Evolutionary conservation across 140 eudicot species (phyloP).

Genomic region (Ambrosia hybrid): DNA sequence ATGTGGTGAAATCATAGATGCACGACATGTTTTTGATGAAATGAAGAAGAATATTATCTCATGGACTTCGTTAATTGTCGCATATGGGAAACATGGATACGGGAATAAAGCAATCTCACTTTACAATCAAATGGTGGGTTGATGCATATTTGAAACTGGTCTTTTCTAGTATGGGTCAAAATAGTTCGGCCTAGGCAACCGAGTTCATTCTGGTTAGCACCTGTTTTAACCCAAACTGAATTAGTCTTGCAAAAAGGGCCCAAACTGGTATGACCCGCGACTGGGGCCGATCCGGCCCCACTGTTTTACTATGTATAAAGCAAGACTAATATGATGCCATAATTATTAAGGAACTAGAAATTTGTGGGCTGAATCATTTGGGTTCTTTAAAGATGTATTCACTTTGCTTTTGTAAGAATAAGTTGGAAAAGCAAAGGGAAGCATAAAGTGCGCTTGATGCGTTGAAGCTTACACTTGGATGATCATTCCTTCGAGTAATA

Average conservation of each 20-base stretch:
- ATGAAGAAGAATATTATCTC: conserved; percentile 58
- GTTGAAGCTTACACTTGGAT: too few species aligned
- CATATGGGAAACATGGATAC: conserved; percentile 56
- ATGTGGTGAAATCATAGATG: conserved; percentile 55
- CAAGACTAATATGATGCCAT: not conserved
- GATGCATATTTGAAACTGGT: not conserved
- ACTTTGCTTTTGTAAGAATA: not conserved
- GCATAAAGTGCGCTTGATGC: not conserved
- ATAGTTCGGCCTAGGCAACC: not conserved
- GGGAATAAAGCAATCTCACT: conserved; percentile 46
- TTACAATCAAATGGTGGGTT: conserved; percentile 56
- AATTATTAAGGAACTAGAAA: not conserved
- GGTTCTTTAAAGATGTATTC: not conserved
- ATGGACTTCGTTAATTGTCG: conserved; percentile 71
- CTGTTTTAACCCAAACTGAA: too few species aligned
- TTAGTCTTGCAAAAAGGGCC: too few species aligned
- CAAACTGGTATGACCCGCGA: not conserved
- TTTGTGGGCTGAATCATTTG: not conserved
- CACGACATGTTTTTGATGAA: conserved; percentile 47
- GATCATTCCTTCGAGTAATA: too few species aligned
- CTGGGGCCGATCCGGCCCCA: too few species aligned
- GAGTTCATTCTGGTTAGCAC: not conserved
- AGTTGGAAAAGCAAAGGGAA: not conserved
- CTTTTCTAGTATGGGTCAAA: conserved; percentile 3
- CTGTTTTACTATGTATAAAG: too few species aligned